These are phyloP conservation scores for Neurospora sp. DNA, from an alignment of 495 filamentous ascomycete genomes.

Conservation along the genomic window DNA sequence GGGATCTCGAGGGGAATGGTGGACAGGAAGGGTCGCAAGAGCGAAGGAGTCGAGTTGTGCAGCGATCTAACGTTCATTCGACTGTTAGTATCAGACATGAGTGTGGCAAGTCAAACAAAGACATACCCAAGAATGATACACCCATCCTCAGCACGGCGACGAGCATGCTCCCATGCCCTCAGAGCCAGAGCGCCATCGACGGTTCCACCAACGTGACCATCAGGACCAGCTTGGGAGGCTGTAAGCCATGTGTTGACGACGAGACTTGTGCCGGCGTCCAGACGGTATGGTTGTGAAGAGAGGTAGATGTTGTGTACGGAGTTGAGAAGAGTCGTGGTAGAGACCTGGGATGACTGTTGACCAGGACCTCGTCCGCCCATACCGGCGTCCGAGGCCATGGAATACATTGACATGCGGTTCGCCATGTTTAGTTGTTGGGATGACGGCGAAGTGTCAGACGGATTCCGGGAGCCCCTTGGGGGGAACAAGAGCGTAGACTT, in stretches of 20 bases:
- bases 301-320: slow-evolving; percentile 82
- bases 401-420: slow-evolving; percentile 78
- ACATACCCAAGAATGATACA: slow-evolving; percentile 80
- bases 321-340: slow-evolving; percentile 86
- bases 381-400: slow-evolving; percentile 48
- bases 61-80: slow-evolving; percentile 51
- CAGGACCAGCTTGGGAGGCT: slow-evolving; percentile 52
- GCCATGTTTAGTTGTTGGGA: slow-evolving; percentile 47
- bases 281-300: slow-evolving; percentile 65
- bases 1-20: slow-evolving; percentile 73
- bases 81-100: not conserved
- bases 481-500: slow-evolving; percentile 1
- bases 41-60: slow-evolving; percentile 76
- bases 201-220: slow-evolving; percentile 61
- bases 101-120: not conserved
- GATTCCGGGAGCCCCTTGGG: slow-evolving; percentile 21
- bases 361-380: slow-evolving; percentile 47
- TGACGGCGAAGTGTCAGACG: slow-evolving; percentile 3
- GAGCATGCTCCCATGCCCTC: slow-evolving; percentile 93
- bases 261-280: slow-evolving; percentile 85
- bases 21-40: slow-evolving; percentile 71
- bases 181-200: slow-evolving; percentile 71
- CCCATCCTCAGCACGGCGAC: slow-evolving; percentile 88
- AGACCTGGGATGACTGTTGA: slow-evolving; percentile 69
- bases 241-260: slow-evolving; percentile 95